These are phyloP conservation scores for Aspergillus sp. DNA, from an alignment of 2,329 filamentous ascomycete genomes.

Conservation along the genomic window DNA sequence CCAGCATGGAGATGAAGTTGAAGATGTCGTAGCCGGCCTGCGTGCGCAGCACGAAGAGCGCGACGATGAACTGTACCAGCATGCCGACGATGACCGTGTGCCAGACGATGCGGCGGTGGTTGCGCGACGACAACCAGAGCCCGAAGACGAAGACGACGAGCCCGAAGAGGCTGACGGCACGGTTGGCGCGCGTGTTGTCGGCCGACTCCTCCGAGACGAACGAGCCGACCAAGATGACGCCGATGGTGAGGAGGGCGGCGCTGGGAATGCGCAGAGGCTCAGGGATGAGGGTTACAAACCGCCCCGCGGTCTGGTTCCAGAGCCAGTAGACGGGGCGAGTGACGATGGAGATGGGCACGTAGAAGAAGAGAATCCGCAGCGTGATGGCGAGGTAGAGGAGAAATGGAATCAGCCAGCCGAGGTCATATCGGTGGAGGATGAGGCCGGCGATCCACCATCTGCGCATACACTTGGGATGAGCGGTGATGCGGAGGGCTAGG, in stretches of 20 bases:
- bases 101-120: conserved; percentile 63
- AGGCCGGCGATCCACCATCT: conserved; percentile 77
- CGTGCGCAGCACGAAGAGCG: conserved; percentile 82
- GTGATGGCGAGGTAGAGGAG: conserved; percentile 74
- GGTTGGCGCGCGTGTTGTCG: conserved; percentile 77
- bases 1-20: conserved; percentile 77
- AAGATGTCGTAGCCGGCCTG: conserved; percentile 85
- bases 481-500: neutral
- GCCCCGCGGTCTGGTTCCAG: conserved; percentile 66
- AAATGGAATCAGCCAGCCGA: conserved; percentile 83
- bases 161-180: conserved; percentile 78
- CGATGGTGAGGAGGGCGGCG: conserved; percentile 64
- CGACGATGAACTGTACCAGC: conserved; percentile 83
- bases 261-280: conserved; percentile 62
- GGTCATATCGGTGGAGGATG: conserved; percentile 68
- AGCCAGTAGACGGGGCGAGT: conserved; percentile 64
- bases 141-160: conserved; percentile 66
- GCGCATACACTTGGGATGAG: conserved; percentile 14
- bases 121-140: conserved; percentile 70
- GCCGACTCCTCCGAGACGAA: conserved; percentile 69
- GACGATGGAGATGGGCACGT: conserved; percentile 66
- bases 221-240: conserved; percentile 72
- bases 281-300: conserved; percentile 63
- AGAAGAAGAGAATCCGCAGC: conserved; percentile 71
- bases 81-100: conserved; percentile 85